Evolutionary conservation across 1,139 yeast species (phyloP), one percentile per base, ranked within the genome.

Genomic region (Lodderomyces parapsilosis): DNA sequence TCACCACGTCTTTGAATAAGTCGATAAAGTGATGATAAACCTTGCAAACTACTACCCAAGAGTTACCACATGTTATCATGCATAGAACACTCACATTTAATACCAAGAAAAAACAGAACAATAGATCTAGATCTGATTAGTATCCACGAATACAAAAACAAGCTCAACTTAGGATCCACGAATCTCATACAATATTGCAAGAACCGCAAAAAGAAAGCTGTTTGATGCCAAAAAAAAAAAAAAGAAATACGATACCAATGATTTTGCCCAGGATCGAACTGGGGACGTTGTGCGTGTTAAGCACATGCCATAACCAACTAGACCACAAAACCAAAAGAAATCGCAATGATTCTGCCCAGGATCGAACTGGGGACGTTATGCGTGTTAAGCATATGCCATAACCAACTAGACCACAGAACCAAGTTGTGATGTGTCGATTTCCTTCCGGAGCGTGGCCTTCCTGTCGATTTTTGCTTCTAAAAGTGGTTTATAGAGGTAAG

Each of bases 291-390:
- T 86, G 96, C 96, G 96, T 88, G 96, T 88, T 87, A 88, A 86
- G 96, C 96, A 87, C 90, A 85, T 86, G 96, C 94, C 96, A 87
- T 88, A 80, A 88, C 96, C 96, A 71, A 87, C 96, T 88, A 88
- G 96, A 88, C 96, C 96, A 88, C 88, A 25, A 19, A 23, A 36
- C 38, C 74, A 49, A 20, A 4, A 15, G 33, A 30, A 15, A 30
- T 15, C 15, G 11, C 7, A 6, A 59, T 89, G 96, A 86, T 86
- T 86, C 81, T 85, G 89, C 96, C 96, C 96, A 88, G 96, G 96
- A 86, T 89, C 96, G 96, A 89, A 89, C 96, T 87, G 96, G 96
- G 96, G 96, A 89, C 96, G 91, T 87, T 86, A 91, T 86, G 96
- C 96, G 96, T 88, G 96, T 88, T 87, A 88, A 86, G 96, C 96